Evolutionary conservation across 108 stramenopile species (phyloP).

Genomic region (Fragilariopsis cylindrus): DNA sequence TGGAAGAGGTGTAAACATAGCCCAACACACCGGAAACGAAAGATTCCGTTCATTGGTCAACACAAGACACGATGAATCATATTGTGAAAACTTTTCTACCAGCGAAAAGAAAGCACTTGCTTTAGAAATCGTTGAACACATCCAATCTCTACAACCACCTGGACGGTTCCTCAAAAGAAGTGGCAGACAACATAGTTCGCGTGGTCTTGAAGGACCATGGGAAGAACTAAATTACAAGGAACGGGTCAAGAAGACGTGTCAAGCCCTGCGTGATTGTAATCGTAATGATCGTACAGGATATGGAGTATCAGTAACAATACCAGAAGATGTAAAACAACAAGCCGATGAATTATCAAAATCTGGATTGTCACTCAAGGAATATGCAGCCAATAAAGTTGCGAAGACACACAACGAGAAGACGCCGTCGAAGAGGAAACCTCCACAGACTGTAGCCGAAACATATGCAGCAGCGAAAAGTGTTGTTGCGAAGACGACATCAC

Average conservation of each 20-base stretch:
- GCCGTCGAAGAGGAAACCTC: neutral
- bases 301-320: slow-evolving; percentile 53
- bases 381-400: slow-evolving; percentile 26
- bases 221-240: slow-evolving; percentile 61
- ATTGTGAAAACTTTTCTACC: slow-evolving; percentile 62
- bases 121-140: slow-evolving; percentile 73
- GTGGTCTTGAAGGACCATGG: slow-evolving; percentile 76
- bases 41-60: slow-evolving; percentile 74
- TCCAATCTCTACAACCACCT: slow-evolving; percentile 64
- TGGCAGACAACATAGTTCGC: slow-evolving; percentile 45
- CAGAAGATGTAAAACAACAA: slow-evolving; percentile 58
- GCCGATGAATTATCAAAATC: slow-evolving; percentile 39
- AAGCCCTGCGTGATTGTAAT: slow-evolving; percentile 81
- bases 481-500: too few species aligned
- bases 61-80: slow-evolving; percentile 52
- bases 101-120: slow-evolving; percentile 77
- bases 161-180: slow-evolving; percentile 77
- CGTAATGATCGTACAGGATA: slow-evolving; percentile 75
- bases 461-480: too few species aligned
- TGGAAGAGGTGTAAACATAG: slow-evolving; percentile 80
- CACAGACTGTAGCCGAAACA: neutral
- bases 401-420: neutral
- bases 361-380: slow-evolving; percentile 54
- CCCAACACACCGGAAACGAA: slow-evolving; percentile 78
- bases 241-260: slow-evolving; percentile 70